Conservation (phyloP, 148 eudicot genomes). For the Spergularia marina region DNA sequence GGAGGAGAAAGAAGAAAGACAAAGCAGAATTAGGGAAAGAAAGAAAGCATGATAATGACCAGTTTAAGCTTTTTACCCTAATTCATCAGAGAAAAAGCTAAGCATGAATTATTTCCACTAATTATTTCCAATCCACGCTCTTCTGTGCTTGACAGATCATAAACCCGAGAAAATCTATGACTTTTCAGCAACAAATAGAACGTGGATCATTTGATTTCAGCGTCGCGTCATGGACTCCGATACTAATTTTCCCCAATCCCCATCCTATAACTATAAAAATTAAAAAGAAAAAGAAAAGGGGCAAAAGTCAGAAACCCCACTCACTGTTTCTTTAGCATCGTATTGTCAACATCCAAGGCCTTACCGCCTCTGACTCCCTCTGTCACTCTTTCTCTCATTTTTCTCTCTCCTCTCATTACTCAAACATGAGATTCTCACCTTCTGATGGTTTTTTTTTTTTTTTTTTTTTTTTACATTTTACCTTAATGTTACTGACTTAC, state of each 20-base stretch:
- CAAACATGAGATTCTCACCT: conserved; percentile 17
- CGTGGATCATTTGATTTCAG: too few species aligned
- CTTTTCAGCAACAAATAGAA: too few species aligned
- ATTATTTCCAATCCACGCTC: not conserved
- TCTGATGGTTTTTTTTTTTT: not conserved
- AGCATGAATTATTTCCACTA: not conserved
- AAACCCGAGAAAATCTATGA: too few species aligned
- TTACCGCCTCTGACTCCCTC: conserved; percentile 16
- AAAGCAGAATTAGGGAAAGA: not conserved
- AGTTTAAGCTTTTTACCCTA: not conserved
- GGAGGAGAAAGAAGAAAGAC: not conserved
- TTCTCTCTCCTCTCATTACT: conserved; percentile 23
- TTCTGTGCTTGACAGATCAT: too few species aligned
- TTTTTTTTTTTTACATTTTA: not conserved
- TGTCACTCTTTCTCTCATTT: conserved; percentile 13
- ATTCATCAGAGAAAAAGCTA: not conserved
- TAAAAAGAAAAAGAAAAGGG: not conserved
- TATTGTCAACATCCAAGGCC: conserved; percentile 44
- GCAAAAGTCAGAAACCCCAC: conserved; percentile 3
- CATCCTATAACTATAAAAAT: not conserved
- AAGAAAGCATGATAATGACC: conserved; percentile 14
- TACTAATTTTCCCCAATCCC: too few species aligned
- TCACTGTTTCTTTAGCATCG: conserved; percentile 26
- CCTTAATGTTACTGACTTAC: not conserved
- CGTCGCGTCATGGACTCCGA: too few species aligned